These are phyloP conservation scores for Cytospora leucostoma DNA, from an alignment of 2,329 filamentous ascomycete genomes.

Conservation along the genomic window DNA sequence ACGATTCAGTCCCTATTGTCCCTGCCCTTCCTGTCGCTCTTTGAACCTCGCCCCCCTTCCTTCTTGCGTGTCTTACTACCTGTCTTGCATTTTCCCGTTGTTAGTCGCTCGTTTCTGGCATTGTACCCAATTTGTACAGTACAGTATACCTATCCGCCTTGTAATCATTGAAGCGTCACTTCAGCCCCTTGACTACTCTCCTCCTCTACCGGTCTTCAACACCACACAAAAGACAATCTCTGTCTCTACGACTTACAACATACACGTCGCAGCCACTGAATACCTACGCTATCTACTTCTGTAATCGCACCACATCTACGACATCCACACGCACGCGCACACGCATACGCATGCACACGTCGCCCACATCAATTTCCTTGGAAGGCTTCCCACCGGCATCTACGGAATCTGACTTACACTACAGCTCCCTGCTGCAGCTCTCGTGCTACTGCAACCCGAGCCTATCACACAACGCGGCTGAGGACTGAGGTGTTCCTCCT, in stretches of 20 bases:
- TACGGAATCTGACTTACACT: background rate
- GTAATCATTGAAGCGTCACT: background rate
- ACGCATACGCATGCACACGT: constrained; percentile 18
- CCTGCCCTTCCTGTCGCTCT: constrained; percentile 8
- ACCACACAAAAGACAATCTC: background rate
- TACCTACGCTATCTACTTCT: background rate
- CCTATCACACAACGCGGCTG: constrained; percentile 18
- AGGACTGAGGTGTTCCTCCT: constrained; percentile 15
- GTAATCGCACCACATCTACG: constrained; percentile 17
- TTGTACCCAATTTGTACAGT: constrained; percentile 9
- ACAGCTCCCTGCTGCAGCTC: background rate
- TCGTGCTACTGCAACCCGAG: constrained; percentile 4
- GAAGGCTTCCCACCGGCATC: background rate
- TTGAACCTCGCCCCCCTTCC: constrained; percentile 3
- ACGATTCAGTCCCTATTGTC: constrained; percentile 6
- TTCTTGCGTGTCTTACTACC: constrained; percentile 12
- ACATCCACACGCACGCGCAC: constrained; percentile 20
- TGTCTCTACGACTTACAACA: background rate
- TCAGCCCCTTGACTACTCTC: background rate
- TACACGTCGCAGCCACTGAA: constrained; percentile 8
- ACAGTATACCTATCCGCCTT: background rate
- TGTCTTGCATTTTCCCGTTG: background rate
- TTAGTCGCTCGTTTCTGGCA: constrained; percentile 18
- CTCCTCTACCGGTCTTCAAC: background rate
- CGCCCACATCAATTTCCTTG: constrained; percentile 12